These are phyloP conservation scores for Verruconis gallopava DNA, from an alignment of 2,329 filamentous ascomycete species.

Conservation along the genomic window DNA sequence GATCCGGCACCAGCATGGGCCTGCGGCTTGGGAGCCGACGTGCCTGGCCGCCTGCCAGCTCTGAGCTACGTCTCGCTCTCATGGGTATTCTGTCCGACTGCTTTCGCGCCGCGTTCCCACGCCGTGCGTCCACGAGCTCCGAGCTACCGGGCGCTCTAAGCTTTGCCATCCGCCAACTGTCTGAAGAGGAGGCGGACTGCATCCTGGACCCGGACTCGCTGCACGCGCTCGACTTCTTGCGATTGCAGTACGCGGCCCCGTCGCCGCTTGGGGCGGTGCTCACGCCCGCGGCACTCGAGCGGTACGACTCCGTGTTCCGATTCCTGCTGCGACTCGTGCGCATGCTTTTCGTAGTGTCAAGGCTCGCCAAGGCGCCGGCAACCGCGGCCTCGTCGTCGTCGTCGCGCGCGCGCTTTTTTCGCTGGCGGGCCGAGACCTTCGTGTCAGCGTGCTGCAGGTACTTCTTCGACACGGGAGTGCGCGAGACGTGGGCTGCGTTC, in stretches of 20 bases:
- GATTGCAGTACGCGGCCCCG: conserved; percentile 71
- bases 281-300: conserved; percentile 53
- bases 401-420: conserved; percentile 33
- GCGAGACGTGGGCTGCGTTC: conserved; percentile 59
- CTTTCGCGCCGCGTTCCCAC: conserved; percentile 35
- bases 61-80: conserved; percentile 76
- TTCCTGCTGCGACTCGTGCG: conserved; percentile 63
- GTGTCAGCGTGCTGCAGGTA: conserved; percentile 60
- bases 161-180: conserved; percentile 75
- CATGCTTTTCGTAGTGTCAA: conserved; percentile 57
- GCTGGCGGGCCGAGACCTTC: conserved; percentile 69
- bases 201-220: conserved; percentile 74
- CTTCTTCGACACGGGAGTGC: conserved; percentile 67
- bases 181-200: conserved; percentile 62
- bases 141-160: conserved; percentile 33
- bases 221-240: conserved; percentile 84
- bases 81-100: conserved; percentile 76
- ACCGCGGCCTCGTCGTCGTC: conserved; percentile 14
- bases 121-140: conserved; percentile 7
- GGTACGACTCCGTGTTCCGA: conserved; percentile 79
- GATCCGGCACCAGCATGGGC: conserved; percentile 60
- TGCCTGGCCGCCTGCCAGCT: conserved; percentile 87
- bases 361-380: conserved; percentile 21
- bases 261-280: conserved; percentile 60
- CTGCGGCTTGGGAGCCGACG: conserved; percentile 68